Percentiles rank a stretch among this genome's conserved stretches.
These are phyloP conservation scores for Ogataea methanolica DNA, from an alignment of 805 yeast genomes.

Conservation along the genomic window DNA sequence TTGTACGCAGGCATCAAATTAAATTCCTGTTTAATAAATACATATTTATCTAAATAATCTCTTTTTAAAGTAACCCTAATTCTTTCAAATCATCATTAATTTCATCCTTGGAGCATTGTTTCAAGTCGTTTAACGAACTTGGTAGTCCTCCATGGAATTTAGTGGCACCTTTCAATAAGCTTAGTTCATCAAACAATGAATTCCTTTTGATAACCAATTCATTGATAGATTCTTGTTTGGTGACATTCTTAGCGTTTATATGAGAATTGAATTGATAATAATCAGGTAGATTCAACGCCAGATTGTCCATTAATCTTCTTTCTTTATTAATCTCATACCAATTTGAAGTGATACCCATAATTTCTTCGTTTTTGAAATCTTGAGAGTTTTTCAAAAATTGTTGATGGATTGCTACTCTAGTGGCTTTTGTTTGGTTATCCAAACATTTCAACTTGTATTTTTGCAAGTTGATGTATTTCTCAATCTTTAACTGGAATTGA, in stretches of 20 bases:
- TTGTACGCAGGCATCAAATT: too few relatives aligned
- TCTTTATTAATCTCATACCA: constrained; percentile 95
- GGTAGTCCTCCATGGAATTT: constrained; percentile 69
- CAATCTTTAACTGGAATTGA: constrained; percentile 66
- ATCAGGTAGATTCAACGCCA: constrained; percentile 49
- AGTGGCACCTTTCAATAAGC: constrained; percentile 62
- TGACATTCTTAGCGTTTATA: constrained; percentile 22
- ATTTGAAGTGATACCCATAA: constrained; percentile 68
- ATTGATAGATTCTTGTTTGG: constrained; percentile 24
- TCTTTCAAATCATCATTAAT: constrained; percentile 65
- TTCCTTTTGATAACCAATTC: constrained; percentile 63
- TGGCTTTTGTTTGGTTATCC: constrained; percentile 74
- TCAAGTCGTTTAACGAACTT: constrained; percentile 65
- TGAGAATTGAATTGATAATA: constrained; percentile 31
- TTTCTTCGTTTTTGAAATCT: constrained; percentile 61
- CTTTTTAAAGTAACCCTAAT: constrained; percentile 38
- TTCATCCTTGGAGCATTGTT: constrained; percentile 66
- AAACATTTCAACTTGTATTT: constrained; percentile 73
- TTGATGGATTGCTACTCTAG: constrained; percentile 78
- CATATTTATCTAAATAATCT: too few relatives aligned
- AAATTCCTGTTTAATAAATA: too few relatives aligned
- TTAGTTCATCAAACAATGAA: constrained; percentile 62
- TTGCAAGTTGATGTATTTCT: constrained; percentile 33
- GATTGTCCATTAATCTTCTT: constrained; percentile 71
- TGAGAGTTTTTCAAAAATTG: constrained; percentile 64